Evolutionary conservation across 2,329 filamentous ascomycete genomes (phyloP).

Genomic region (Apiospora saccharicola): DNA sequence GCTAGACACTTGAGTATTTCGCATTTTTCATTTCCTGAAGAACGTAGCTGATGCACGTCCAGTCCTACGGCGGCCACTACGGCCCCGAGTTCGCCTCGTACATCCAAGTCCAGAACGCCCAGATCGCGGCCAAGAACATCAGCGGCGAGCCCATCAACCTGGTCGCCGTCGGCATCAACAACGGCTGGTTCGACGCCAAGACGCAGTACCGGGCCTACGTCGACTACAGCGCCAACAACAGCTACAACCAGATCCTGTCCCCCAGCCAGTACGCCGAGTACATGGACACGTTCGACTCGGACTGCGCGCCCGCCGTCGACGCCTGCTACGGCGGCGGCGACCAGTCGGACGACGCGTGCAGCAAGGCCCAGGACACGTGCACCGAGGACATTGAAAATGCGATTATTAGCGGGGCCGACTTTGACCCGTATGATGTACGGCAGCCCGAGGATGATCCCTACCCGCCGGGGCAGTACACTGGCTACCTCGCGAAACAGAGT

Average conservation of each 20-base stretch:
- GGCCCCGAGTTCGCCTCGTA: slow-evolving; percentile 64
- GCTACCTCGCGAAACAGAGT: slow-evolving; percentile 33
- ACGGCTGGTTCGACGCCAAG: slow-evolving; percentile 39
- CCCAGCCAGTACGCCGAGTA: slow-evolving; percentile 40
- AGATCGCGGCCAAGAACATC: slow-evolving; percentile 51
- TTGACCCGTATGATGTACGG: slow-evolving; percentile 40
- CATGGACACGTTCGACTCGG: slow-evolving; percentile 42
- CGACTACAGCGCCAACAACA: slow-evolving; percentile 43
- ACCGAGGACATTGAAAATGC: slow-evolving; percentile 45
- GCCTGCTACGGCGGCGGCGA: slow-evolving; percentile 43
- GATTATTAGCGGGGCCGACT: slow-evolving; percentile 38
- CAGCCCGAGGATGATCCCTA: slow-evolving; percentile 35
- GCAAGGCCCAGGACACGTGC: slow-evolving; percentile 45
- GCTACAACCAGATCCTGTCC: slow-evolving; percentile 51
- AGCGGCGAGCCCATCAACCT: slow-evolving; percentile 42
- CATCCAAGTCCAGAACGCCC: slow-evolving; percentile 62
- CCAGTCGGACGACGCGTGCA: slow-evolving; percentile 40
- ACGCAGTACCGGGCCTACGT: slow-evolving; percentile 40
- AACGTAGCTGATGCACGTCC: too few species aligned
- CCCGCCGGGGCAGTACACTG: slow-evolving; percentile 35
- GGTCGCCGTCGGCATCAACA: slow-evolving; percentile 44
- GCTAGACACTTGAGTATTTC: background rate
- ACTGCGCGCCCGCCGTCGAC: slow-evolving; percentile 48
- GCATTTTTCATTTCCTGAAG: too few species aligned
- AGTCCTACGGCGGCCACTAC: slow-evolving; percentile 65